Base-by-base conservation (phyloP, 2,329 filamentous ascomycete species). In the Diaporthe sp. region DNA sequence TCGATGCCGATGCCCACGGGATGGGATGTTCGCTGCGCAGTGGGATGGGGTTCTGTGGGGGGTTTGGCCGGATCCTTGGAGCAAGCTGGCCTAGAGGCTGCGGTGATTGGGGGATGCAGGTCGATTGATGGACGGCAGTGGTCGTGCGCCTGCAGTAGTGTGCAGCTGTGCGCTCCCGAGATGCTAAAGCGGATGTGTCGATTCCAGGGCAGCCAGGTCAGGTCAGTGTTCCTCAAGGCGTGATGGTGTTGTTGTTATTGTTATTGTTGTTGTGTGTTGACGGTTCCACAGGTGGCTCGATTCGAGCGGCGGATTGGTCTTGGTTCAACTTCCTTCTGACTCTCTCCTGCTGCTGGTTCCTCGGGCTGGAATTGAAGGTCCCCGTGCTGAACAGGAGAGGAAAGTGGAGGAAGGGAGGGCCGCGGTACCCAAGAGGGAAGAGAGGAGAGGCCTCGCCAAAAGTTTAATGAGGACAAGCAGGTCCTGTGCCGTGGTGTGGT, bases 71-170 rank as follows among this genome's bases (percentile, higher is more conserved):
- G 55, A 50, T 61, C 58, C 33, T 45, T 60, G 68, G 40, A 30
- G 55, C 54, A 25, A 35, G 61, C 15, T 52, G 61, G 42, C 22
- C 13, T 33, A 30, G 17, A 30, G 17, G 25, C 25, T 28, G 54
- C 54, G 33, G 54, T 35, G 57, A 42, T 42, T 61, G 35, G 57
- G 35, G 33, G 33, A 58, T 4, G 52, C 35, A 30, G 57, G 15
- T 60, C 15, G 54, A 28, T 38, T 71, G 68, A 57, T 47, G n/a
- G 67, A 42, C 40, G 67, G 68, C 61, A 67, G 30, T 40, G 69
- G 69, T 61, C 57, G 69, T 54, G 69, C 69, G 57, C 45, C 69
- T 72, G 69, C 70, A 72, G 70, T 64, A 72, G 70, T 64, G 47
- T 50, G 61, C 69, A 61, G 69, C 52, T 60, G 69, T 58, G 57